Evolutionary conservation across 106 monocot genomes (phyloP).

Genomic region (Dioscorea zingiberensis): DNA sequence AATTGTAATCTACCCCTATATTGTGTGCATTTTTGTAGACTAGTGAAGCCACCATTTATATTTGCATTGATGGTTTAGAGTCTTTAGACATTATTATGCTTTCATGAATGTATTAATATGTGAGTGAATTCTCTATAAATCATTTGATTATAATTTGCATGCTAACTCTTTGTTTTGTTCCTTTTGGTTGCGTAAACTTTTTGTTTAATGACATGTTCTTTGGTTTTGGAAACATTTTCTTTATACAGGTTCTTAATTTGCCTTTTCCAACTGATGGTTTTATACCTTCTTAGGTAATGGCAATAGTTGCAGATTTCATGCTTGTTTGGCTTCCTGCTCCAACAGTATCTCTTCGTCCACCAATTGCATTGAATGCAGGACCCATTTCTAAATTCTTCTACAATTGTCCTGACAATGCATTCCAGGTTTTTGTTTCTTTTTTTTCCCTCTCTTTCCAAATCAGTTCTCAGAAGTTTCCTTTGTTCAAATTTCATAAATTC

Average conservation of each 20-base stretch:
- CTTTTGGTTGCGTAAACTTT: no score
- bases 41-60: no score
- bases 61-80: no score
- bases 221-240: neutral
- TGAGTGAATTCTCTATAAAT: no score
- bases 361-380: slow-evolving; percentile 66
- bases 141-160: no score
- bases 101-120: no score
- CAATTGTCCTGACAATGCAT: slow-evolving; percentile 93
- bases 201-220: no score
- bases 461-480: neutral
- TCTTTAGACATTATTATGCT: no score
- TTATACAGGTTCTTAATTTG: neutral
- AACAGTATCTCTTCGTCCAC: slow-evolving; percentile 72
- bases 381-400: slow-evolving; percentile 75
- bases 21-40: no score
- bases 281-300: slow-evolving; percentile 63
- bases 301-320: slow-evolving; percentile 97
- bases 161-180: no score
- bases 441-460: neutral
- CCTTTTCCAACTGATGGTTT: slow-evolving; percentile 1
- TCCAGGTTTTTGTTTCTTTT: slow-evolving; percentile 51
- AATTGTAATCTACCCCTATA: no score
- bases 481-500: neutral
- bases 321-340: slow-evolving; percentile 99